Conservation (phyloP, 2,329 filamentous ascomycete genomes). For the Huntiella moniliformis region DNA sequence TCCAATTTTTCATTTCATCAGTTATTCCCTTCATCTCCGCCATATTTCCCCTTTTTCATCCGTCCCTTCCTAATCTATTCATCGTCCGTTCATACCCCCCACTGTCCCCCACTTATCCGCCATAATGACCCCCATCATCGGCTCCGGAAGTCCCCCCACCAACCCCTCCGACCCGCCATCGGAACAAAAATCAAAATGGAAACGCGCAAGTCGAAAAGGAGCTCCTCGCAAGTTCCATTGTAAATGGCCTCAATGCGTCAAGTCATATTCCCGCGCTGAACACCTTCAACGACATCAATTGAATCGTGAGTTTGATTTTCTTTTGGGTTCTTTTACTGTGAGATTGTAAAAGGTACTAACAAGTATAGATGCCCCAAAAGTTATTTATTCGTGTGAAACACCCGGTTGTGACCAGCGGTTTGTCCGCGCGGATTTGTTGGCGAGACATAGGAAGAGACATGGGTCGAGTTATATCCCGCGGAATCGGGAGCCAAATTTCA, state of each 20-base stretch:
- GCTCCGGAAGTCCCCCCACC: background rate
- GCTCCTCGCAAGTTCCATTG: conserved; percentile 39
- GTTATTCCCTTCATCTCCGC: background rate
- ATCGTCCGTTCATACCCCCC: background rate
- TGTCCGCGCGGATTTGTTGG: conserved; percentile 58
- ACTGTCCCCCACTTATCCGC: background rate
- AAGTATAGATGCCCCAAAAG: conserved; percentile 47
- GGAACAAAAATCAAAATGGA: background rate
- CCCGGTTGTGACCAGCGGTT: conserved; percentile 58
- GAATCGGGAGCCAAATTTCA: conserved; percentile 24
- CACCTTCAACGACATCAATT: conserved; percentile 67
- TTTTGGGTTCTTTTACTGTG: conserved; percentile 1
- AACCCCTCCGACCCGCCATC: background rate
- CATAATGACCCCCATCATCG: background rate
- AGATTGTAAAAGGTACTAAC: conserved; percentile 10
- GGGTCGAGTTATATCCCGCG: conserved; percentile 33
- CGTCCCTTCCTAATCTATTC: background rate
- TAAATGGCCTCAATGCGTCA: conserved; percentile 52
- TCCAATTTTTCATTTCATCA: too few relatives aligned
- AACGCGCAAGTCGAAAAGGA: conserved; percentile 32
- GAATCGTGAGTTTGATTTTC: conserved; percentile 38
- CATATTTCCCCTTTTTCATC: background rate
- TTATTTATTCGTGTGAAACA: conserved; percentile 61
- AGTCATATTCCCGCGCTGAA: conserved; percentile 63
- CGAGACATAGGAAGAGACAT: conserved; percentile 48